A percentile compares a stretch with the other conserved stretches of the same genome.
Evolutionary conservation across 1,284 basidiomycete species (phyloP).

Genomic region (Trametes hirsuta): DNA sequence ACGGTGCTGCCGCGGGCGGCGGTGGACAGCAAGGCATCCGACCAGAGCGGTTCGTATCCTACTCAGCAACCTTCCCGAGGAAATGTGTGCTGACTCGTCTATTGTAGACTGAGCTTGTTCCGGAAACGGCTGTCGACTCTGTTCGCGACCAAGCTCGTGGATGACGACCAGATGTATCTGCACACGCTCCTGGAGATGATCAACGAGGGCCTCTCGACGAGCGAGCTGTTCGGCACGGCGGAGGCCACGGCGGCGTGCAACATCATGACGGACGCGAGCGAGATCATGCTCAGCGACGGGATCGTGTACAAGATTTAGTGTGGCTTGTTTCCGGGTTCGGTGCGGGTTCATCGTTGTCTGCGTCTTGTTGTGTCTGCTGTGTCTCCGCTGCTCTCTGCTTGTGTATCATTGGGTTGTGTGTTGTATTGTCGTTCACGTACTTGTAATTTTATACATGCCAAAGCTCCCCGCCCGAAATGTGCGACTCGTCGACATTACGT

Average conservation of each 20-base stretch:
- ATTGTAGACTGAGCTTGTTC: constrained; percentile 73
- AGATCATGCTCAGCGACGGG: constrained; percentile 87
- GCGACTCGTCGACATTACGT: too few relatives aligned
- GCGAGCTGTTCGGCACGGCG: constrained; percentile 74
- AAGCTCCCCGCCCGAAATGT: too few relatives aligned
- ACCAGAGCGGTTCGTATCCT: constrained; percentile 56
- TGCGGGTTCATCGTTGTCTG: too few relatives aligned
- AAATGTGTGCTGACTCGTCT: background rate
- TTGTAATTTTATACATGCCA: too few relatives aligned
- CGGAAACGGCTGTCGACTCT: constrained; percentile 71
- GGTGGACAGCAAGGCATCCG: constrained; percentile 46
- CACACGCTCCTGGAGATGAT: constrained; percentile 74
- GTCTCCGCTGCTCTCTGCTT: background rate
- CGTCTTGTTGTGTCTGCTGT: background rate
- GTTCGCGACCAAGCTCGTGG: constrained; percentile 70
- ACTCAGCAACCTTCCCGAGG: background rate
- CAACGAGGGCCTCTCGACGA: constrained; percentile 77
- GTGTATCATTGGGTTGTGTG: background rate
- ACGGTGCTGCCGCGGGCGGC: constrained; percentile 28
- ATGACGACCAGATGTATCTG: constrained; percentile 78
- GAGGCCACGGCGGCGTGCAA: constrained; percentile 81
- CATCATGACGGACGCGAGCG: constrained; percentile 82
- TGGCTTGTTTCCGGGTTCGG: background rate
- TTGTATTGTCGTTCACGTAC: background rate
- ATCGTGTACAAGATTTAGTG: constrained; percentile 71